Conservation (phyloP, 805 yeast species). For the Wickerhamomyces pijperi region DNA sequence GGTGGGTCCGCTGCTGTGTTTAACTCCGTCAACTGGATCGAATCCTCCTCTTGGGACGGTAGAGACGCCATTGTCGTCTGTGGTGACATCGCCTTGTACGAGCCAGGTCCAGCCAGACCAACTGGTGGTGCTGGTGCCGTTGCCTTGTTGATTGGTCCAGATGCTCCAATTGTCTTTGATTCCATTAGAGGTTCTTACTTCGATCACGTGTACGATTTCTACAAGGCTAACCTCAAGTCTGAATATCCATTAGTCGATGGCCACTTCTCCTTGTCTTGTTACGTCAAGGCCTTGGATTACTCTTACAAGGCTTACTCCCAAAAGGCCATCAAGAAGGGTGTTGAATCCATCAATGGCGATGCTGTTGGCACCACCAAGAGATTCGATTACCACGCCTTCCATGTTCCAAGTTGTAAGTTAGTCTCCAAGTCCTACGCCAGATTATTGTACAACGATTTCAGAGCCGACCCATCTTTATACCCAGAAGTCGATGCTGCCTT, state of each 20-base stretch:
- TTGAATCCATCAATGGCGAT: conserved; percentile 32
- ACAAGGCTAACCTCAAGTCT: conserved; percentile 92
- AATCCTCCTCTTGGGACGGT: conserved; percentile 95
- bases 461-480: conserved; percentile 52
- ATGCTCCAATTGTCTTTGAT: conserved; percentile 93
- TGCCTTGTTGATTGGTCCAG: conserved; percentile 91
- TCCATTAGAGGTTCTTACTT: conserved; percentile 81
- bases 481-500: conserved; percentile 43
- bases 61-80: conserved; percentile 94
- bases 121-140: conserved; percentile 99
- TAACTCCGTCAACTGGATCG: conserved; percentile 92
- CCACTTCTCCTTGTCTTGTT: conserved; percentile 87
- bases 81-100: conserved; percentile 96
- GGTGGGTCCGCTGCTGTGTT: conserved; percentile 96
- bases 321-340: conserved; percentile 50
- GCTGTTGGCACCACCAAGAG: conserved; percentile 58
- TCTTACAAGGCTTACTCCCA: conserved; percentile 76
- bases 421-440: conserved; percentile 91
- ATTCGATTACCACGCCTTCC: conserved; percentile 93
- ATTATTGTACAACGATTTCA: conserved; percentile 79
- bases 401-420: conserved; percentile 94
- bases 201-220: conserved; percentile 97
- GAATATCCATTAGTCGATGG: conserved; percentile 98
- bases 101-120: conserved; percentile 97
- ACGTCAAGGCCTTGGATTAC: conserved; percentile 84